phyloP scores from a whole-genome alignment of 129 eudicot genomes.

The Centaurea solstitialis region DNA sequence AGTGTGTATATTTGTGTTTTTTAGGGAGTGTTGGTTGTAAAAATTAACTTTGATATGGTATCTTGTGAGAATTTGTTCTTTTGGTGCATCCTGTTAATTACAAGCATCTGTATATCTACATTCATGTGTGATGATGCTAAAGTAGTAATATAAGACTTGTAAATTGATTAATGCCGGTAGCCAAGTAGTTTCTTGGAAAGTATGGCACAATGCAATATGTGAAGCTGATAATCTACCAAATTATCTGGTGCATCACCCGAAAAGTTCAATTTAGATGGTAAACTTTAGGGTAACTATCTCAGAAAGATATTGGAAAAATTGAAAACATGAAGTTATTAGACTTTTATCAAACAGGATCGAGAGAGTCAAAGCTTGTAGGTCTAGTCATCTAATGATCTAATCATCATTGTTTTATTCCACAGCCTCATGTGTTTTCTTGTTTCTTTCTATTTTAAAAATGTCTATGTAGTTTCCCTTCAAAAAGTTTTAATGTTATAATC shows the following conservation, averaged over 20 bases:
- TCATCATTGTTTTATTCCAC: background rate
- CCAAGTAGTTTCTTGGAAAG: background rate
- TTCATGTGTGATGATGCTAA: background rate
- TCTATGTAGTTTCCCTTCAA: background rate
- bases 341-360: background rate
- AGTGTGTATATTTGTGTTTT: background rate
- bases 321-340: background rate
- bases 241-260: background rate
- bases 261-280: background rate
- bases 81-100: background rate
- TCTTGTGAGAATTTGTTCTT: background rate
- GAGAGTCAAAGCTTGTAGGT: background rate
- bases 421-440: background rate
- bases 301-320: background rate
- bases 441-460: background rate
- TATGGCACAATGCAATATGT: background rate
- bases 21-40: too few species aligned
- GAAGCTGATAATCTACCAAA: background rate
- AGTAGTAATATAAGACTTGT: background rate
- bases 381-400: background rate
- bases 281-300: background rate
- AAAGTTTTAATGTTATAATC: background rate
- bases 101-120: background rate
- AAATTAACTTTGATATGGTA: background rate
- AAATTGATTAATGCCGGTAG: background rate